These are phyloP conservation scores for Hemisphaericaspora nanyangensis DNA, from an alignment of 805 yeast species.

Conservation along the genomic window DNA sequence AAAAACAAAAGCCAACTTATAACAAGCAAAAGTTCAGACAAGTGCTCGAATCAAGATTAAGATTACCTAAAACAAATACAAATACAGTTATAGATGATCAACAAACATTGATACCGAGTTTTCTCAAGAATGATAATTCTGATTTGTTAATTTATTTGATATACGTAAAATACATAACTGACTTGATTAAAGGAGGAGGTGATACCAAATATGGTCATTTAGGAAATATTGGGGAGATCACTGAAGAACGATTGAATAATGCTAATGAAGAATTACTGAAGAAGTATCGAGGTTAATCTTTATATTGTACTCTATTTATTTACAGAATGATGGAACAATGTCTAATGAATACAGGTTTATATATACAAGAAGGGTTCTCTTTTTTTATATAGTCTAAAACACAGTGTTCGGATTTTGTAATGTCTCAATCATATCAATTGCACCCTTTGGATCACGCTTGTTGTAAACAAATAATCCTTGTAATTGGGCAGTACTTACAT, in stretches of 20 bases:
- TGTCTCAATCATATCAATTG: constrained; percentile 60
- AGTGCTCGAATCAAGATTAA: constrained; percentile 8
- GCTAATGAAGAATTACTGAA: constrained; percentile 30
- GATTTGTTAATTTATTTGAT: constrained; percentile 45
- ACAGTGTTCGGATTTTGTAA: constrained; percentile 29
- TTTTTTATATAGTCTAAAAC: constrained; percentile 9
- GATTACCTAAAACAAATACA: not conserved
- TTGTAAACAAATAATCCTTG: constrained; percentile 94
- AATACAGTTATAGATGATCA: constrained; percentile 6
- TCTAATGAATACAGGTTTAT: not conserved
- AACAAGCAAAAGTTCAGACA: constrained; percentile 12
- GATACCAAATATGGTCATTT: constrained; percentile 29
- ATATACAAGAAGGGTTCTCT: constrained; percentile 6
- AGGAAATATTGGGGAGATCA: constrained; percentile 29
- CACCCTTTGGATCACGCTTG: constrained; percentile 75
- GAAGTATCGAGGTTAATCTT: constrained; percentile 31
- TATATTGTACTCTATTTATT: not conserved
- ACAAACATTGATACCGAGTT: constrained; percentile 15
- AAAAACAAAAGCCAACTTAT: constrained; percentile 12
- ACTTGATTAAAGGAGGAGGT: constrained; percentile 37
- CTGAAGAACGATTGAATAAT: constrained; percentile 37
- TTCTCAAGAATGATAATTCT: constrained; percentile 33
- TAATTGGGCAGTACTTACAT: constrained; percentile 85
- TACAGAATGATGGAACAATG: not conserved
- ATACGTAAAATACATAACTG: constrained; percentile 44